These are phyloP conservation scores for Fermentozyma sake DNA, from an alignment of 1,139 yeast genomes.

Conservation along the genomic window DNA sequence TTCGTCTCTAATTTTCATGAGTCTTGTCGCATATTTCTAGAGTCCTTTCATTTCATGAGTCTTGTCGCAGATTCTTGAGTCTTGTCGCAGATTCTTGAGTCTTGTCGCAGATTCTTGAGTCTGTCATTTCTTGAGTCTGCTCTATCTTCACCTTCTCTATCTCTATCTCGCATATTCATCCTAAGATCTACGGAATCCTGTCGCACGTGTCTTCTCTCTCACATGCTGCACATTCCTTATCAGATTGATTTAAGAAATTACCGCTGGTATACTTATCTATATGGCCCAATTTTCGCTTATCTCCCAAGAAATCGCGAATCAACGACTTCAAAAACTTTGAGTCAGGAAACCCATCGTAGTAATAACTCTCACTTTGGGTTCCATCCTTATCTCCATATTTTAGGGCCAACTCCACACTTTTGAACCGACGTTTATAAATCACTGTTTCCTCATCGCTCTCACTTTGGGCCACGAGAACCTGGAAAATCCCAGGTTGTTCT, in stretches of 20 bases:
- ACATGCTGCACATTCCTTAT: too few relatives aligned
- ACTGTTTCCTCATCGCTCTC: constrained; percentile 13
- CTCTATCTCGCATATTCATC: too few relatives aligned
- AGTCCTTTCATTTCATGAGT: too few relatives aligned
- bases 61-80: too few relatives aligned
- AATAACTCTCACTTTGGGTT: constrained; percentile 26
- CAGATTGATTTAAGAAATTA: constrained; percentile 6
- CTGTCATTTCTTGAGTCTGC: too few relatives aligned
- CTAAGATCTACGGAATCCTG: too few relatives aligned
- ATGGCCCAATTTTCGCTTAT: constrained; percentile 27
- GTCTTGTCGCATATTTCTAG: too few relatives aligned
- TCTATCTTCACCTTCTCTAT: too few relatives aligned
- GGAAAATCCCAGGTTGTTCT: constrained; percentile 37
- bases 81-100: too few relatives aligned
- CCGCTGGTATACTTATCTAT: constrained; percentile 19
- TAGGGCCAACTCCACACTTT: constrained; percentile 19
- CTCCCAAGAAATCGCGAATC: constrained; percentile 24
- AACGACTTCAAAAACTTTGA: constrained; percentile 37
- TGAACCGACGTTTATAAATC: constrained; percentile 36
- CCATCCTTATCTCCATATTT: constrained; percentile 16
- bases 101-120: too few relatives aligned
- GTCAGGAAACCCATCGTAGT: constrained; percentile 46
- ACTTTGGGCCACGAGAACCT: constrained; percentile 17
- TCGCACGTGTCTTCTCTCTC: too few relatives aligned
- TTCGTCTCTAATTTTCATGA: too few relatives aligned